phyloP scores from a whole-genome alignment of 2,329 filamentous ascomycete species.

The Helotiales sp. region DNA sequence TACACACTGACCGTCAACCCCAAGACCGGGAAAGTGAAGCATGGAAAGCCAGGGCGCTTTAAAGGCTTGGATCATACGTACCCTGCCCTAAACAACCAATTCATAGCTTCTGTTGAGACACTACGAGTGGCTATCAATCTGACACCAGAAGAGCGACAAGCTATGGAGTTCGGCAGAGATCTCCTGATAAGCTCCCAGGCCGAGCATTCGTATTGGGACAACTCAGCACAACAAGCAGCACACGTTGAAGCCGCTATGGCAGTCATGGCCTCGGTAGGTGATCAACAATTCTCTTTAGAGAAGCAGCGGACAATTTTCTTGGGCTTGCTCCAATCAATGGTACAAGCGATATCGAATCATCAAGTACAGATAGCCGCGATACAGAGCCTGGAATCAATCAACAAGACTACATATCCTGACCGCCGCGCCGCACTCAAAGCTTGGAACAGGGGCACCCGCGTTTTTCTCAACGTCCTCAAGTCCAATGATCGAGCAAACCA shows the following conservation, averaged over 20 bases:
- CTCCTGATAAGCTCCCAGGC: conserved; percentile 9
- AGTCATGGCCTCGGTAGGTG: background rate
- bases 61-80: background rate
- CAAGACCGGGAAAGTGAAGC: background rate
- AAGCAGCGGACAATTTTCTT: background rate
- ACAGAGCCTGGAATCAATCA: conserved; percentile 1
- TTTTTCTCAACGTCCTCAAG: conserved; percentile 5
- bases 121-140: background rate
- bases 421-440: conserved; percentile 5
- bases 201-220: conserved; percentile 14
- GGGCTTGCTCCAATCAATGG: background rate
- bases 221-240: background rate
- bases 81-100: background rate
- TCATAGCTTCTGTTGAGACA: background rate
- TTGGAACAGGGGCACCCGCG: conserved; percentile 20
- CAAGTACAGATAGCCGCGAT: conserved; percentile 7
- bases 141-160: conserved; percentile 1
- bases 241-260: conserved; percentile 4
- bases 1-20: background rate
- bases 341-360: background rate
- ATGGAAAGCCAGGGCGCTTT: background rate
- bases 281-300: background rate
- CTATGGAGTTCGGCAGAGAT: conserved; percentile 12
- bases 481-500: background rate
- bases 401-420: background rate